Conservation (phyloP, 768 basidiomycete genomes). For the Albatrellus ellisii region DNA sequence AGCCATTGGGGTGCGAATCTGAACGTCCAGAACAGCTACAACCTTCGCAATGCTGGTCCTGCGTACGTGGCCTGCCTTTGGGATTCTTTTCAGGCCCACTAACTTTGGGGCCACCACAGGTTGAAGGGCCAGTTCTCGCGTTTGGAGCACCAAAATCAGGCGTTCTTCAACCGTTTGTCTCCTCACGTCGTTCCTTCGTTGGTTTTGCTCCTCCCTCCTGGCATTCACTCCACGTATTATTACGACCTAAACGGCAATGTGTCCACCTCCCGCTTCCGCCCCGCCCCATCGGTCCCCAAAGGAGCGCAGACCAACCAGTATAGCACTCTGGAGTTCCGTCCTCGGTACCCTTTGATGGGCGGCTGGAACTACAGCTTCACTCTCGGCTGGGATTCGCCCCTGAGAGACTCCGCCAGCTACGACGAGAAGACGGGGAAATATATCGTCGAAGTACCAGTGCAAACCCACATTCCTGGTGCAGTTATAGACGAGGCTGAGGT, state of each 20-base stretch:
- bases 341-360: constrained; percentile 87
- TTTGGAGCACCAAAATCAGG: constrained; percentile 69
- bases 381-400: constrained; percentile 85
- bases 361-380: constrained; percentile 98
- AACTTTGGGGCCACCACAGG: too few species aligned
- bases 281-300: constrained; percentile 49
- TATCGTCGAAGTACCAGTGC: constrained; percentile 71
- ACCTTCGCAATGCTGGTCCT: constrained; percentile 84
- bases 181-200: constrained; percentile 64
- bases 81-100: neutral
- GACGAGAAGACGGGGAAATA: constrained; percentile 52
- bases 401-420: constrained; percentile 58
- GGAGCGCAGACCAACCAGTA: constrained; percentile 36
- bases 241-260: constrained; percentile 94
- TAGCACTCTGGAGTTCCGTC: constrained; percentile 70
- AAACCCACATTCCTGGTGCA: constrained; percentile 69
- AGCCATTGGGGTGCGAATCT: constrained; percentile 96
- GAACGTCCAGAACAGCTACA: constrained; percentile 82
- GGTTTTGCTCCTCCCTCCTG: constrained; percentile 70
- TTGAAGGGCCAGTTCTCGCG: constrained; percentile 95
- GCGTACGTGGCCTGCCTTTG: constrained; percentile 36
- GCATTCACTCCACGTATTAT: constrained; percentile 74
- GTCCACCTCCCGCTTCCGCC: constrained; percentile 80
- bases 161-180: constrained; percentile 50
- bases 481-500: constrained; percentile 73